phyloP scores from a whole-genome alignment of 73 alveolate genomes.

The Effrenium voratum region DNA sequence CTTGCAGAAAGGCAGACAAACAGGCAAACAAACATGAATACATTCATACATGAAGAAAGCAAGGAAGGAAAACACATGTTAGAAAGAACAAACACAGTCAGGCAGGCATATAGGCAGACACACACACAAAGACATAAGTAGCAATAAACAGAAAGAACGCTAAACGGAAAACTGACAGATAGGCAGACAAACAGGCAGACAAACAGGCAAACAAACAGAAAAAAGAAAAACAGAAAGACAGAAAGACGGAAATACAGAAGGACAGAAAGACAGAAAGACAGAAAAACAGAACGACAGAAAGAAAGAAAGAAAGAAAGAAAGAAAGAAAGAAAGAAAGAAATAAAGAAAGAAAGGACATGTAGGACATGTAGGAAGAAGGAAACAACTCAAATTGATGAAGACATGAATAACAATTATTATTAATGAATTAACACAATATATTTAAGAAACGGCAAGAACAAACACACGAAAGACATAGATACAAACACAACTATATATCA shows the following conservation, averaged over 20 bases:
- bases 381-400: not conserved
- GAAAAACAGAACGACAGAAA: not conserved
- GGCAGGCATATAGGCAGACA: not conserved
- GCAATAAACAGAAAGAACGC: not conserved
- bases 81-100: not conserved
- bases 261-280: not conserved
- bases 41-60: too few relatives aligned
- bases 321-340: not conserved
- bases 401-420: too few relatives aligned
- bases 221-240: not conserved
- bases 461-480: too few relatives aligned
- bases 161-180: not conserved
- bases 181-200: not conserved
- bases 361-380: not conserved
- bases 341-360: not conserved
- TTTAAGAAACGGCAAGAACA: too few relatives aligned
- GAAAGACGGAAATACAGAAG: not conserved
- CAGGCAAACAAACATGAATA: too few relatives aligned
- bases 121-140: not conserved
- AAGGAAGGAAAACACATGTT: not conserved
- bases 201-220: not conserved
- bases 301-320: not conserved
- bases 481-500: not conserved
- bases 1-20: too few relatives aligned
- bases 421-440: too few relatives aligned